A percentile compares a stretch with the other conserved stretches of the same genome.
phyloP scores from a whole-genome alignment of 306 rosid genomes.

The Luffa aegyptiaca region DNA sequence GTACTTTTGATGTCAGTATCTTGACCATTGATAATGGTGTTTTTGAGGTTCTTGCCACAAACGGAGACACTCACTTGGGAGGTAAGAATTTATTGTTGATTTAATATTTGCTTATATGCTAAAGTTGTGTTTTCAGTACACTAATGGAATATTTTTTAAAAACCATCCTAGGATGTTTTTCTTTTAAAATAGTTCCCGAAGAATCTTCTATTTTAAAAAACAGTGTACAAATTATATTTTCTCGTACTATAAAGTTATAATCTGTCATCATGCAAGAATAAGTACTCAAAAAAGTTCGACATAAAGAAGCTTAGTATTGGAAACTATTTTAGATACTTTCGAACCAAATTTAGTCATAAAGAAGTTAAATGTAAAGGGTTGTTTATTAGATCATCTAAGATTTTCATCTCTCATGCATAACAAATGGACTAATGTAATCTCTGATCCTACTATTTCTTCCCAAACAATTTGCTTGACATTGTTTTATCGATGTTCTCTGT shows the following conservation, averaged over 20 bases:
- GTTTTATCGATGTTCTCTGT: not conserved
- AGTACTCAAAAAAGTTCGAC: not conserved
- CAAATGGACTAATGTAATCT: not conserved
- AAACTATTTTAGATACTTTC: too few relatives aligned
- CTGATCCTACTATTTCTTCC: not conserved
- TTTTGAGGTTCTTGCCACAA: constrained; percentile 89
- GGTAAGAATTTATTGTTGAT: constrained; percentile 30
- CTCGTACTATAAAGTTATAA: not conserved
- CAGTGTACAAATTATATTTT: not conserved
- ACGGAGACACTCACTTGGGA: constrained; percentile 99
- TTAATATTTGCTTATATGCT: not conserved
- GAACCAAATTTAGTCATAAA: too few relatives aligned
- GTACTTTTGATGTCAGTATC: constrained; percentile 94
- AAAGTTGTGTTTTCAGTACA: not conserved
- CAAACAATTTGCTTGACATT: not conserved
- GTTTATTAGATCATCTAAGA: not conserved
- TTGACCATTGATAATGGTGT: constrained; percentile 98
- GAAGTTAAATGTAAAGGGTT: not conserved
- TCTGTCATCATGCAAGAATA: not conserved
- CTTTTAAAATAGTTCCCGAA: not conserved
- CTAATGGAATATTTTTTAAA: not conserved
- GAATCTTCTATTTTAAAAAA: not conserved
- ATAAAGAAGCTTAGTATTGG: too few relatives aligned
- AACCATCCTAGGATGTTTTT: not conserved
- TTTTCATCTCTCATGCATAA: not conserved